A percentile compares a stretch with the other conserved stretches of the same genome.
Evolutionary conservation across 345 rosid species (phyloP).

Genomic region (Aquilaria yunnanensis): DNA sequence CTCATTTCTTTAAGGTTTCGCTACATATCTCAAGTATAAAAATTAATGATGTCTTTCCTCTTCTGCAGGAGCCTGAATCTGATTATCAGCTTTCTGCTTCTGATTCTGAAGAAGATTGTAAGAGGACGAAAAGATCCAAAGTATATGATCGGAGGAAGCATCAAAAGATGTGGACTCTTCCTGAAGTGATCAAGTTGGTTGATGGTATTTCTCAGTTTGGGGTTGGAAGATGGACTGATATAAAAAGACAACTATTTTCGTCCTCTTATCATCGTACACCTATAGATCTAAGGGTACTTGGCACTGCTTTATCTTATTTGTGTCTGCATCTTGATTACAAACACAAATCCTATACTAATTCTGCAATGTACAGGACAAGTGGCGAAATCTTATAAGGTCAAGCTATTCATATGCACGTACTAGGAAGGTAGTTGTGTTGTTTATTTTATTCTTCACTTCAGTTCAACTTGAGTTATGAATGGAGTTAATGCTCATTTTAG

Average conservation of each 20-base stretch:
- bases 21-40: no score
- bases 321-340: conserved; percentile 7
- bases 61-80: conserved; percentile 32
- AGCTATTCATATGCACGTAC: conserved; percentile 31
- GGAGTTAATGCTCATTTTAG: background rate
- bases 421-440: conserved; percentile 44
- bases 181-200: conserved; percentile 70
- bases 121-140: conserved; percentile 32
- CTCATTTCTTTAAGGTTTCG: no score
- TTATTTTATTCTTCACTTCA: background rate
- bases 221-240: conserved; percentile 92
- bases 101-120: conserved; percentile 51
- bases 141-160: conserved; percentile 70
- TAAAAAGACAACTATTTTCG: conserved; percentile 60
- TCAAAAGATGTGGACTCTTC: conserved; percentile 81
- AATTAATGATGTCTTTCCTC: background rate
- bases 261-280: conserved; percentile 74
- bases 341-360: conserved; percentile 8
- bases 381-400: conserved; percentile 89
- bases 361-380: conserved; percentile 62
- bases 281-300: conserved; percentile 82
- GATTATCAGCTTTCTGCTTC: conserved; percentile 40
- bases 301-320: conserved; percentile 1
- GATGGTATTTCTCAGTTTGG: conserved; percentile 85
- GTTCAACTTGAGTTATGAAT: background rate